A percentile compares a stretch with the other conserved stretches of the same genome.
These are phyloP conservation scores for Sequoiadendron giganteum DNA, from an alignment of 75 land plant species.

Conservation along the genomic window DNA sequence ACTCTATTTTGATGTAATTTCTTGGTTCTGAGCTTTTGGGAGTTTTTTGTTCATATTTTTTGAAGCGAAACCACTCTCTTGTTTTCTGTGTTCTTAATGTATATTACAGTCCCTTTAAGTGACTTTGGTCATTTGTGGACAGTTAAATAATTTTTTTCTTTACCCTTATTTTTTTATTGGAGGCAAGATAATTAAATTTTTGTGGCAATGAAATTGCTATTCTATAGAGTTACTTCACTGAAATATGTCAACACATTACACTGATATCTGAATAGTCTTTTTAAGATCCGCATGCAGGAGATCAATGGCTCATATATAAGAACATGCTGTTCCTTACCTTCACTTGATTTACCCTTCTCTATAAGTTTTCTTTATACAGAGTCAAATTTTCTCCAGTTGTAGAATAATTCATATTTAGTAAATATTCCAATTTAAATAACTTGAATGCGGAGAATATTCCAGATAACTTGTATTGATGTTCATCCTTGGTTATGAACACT, in stretches of 20 bases:
- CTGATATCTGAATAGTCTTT: not conserved
- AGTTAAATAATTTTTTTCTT: not conserved
- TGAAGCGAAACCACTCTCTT: not conserved
- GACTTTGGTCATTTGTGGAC: not conserved
- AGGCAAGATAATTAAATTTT: not conserved
- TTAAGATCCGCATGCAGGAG: not conserved
- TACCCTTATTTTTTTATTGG: not conserved
- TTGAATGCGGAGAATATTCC: not conserved
- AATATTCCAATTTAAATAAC: not conserved
- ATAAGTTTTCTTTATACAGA: not conserved
- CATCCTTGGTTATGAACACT: not conserved
- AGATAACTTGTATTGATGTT: not conserved
- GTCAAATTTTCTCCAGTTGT: not conserved
- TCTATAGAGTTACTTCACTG: slow-evolving; percentile 1
- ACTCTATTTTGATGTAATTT: not conserved
- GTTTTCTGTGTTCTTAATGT: not conserved
- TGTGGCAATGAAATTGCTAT: not conserved
- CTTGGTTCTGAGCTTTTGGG: not conserved
- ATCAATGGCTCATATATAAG: not conserved
- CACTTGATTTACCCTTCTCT: not conserved
- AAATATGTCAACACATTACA: not conserved
- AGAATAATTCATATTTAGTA: not conserved
- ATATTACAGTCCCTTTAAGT: not conserved
- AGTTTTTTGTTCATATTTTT: not conserved
- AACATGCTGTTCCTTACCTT: not conserved